Evolutionary conservation across 2,329 filamentous ascomycete genomes (phyloP), one percentile per base, ranked within the genome.

Genomic region (Exophiala sp.): DNA sequence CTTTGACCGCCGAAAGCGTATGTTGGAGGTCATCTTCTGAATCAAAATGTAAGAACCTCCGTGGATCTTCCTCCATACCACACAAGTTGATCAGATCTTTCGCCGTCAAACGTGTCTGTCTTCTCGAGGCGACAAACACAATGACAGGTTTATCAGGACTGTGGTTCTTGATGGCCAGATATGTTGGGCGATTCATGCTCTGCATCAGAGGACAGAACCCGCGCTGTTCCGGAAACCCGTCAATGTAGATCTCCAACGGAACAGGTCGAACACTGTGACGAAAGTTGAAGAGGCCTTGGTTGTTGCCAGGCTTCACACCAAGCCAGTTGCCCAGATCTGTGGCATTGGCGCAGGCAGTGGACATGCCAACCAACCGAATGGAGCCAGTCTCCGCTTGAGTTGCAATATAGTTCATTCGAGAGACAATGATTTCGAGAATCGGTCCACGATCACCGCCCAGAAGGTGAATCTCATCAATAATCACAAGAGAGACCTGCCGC

Each of bases 171-270:
- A 98, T 93, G 0, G 93, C 93, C 24, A 97, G 73, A 69, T 97
- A 98, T 0, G 93, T 96, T 1, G 93, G 93, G 5, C 93, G 80
- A 64, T 98, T 98, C 93, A 98, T 98, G 0, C 89, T 95, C 69
- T 97, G 91, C 93, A 98, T 98, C 58, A 98, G 70, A 0, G 93
- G 89, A 62, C 91, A 97, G 72, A 98, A 98, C 0, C 93, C 93
- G 52, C 91, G 81, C 59, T 93, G 85, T 64, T 97, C 88, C 0
- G 93, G 90, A 65, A 98, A 98, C 0, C 93, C 94, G 65, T 98
- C 93, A 59, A 98, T 98, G 68, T 88, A 98, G 37, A 96, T 87
- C 66, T 98, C 91, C 32, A 98, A 70, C 0, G 94, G 93, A 8
- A 98, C 94, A 2, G 94, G 93, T 19, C 93, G 88, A 29, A 98